phyloP scores from a whole-genome alignment of 2,329 filamentous ascomycete genomes.

The Lasiodiplodia theobromae region DNA sequence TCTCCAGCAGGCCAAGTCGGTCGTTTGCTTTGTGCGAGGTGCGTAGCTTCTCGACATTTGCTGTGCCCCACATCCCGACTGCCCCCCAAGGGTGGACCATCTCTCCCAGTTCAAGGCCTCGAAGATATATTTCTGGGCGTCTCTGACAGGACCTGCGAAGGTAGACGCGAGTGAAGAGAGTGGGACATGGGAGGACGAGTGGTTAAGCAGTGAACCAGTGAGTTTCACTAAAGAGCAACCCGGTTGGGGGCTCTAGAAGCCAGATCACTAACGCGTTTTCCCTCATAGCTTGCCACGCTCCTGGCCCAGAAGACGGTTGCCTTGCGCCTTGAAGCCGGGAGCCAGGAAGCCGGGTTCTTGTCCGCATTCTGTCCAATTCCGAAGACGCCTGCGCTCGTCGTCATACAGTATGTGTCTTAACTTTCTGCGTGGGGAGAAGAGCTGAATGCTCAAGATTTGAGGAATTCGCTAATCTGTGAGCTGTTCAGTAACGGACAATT shows the following conservation, averaged over 20 bases:
- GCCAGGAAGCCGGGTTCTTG: conserved; percentile 81
- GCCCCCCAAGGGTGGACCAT: not conserved
- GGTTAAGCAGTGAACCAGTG: conserved; percentile 55
- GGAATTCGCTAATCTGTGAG: conserved; percentile 32
- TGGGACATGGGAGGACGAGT: conserved; percentile 74
- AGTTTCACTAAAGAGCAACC: conserved; percentile 16
- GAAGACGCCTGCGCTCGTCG: conserved; percentile 77
- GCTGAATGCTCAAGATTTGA: not conserved
- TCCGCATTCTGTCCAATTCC: conserved; percentile 83
- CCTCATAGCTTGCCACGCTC: conserved; percentile 50
- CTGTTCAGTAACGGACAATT: conserved; percentile 71
- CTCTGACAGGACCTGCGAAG: conserved; percentile 15
- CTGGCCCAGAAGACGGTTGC: conserved; percentile 71
- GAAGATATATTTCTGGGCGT: not conserved
- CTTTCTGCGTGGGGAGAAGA: not conserved
- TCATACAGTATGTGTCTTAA: conserved; percentile 67
- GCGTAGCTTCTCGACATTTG: conserved; percentile 30
- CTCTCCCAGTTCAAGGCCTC: not conserved
- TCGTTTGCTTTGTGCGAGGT: conserved; percentile 87
- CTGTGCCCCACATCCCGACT: conserved; percentile 4
- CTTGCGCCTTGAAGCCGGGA: conserved; percentile 74
- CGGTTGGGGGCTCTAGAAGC: not conserved
- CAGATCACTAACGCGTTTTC: conserved; percentile 7
- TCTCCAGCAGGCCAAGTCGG: conserved; percentile 75
- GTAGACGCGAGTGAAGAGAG: conserved; percentile 75